Percentiles rank a stretch among this genome's conserved stretches.
phyloP scores from a whole-genome alignment of 345 rosid species.

The Murraya paniculata region DNA sequence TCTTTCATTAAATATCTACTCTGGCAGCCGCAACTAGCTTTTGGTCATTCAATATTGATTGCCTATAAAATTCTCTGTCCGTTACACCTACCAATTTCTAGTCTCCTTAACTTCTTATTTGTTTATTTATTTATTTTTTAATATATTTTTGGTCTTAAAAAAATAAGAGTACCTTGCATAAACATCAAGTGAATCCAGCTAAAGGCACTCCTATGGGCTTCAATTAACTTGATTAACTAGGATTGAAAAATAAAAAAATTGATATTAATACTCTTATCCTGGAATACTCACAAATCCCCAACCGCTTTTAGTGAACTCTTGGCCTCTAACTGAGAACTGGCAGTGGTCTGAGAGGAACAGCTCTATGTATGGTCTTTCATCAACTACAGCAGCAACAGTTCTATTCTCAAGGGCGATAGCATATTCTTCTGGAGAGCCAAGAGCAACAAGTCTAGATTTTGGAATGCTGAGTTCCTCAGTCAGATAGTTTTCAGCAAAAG shows the following conservation, averaged over 20 bases:
- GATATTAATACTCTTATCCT: background rate
- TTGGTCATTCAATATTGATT: background rate
- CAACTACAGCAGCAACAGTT: conserved; percentile 83
- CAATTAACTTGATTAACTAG: background rate
- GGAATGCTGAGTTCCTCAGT: conserved; percentile 68
- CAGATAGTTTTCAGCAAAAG: conserved; percentile 77
- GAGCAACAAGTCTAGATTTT: conserved; percentile 69
- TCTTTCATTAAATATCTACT: background rate
- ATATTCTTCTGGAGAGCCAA: conserved; percentile 80
- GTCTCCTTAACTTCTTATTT: background rate
- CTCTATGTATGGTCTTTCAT: conserved; percentile 70
- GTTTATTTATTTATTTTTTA: background rate
- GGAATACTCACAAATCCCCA: conserved; percentile 92
- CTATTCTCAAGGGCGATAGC: conserved; percentile 60
- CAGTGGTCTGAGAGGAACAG: conserved; percentile 76
- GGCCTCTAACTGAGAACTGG: conserved; percentile 69
- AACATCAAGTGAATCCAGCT: background rate
- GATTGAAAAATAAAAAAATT: background rate
- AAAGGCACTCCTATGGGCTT: background rate
- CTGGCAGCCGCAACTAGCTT: background rate
- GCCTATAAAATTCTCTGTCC: background rate
- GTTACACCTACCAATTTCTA: background rate
- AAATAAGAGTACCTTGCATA: background rate
- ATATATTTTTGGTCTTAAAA: too few relatives aligned
- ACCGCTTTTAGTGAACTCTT: conserved; percentile 75